Base-by-base conservation (phyloP, 305 asterid species). In the Lippia alba region DNA sequence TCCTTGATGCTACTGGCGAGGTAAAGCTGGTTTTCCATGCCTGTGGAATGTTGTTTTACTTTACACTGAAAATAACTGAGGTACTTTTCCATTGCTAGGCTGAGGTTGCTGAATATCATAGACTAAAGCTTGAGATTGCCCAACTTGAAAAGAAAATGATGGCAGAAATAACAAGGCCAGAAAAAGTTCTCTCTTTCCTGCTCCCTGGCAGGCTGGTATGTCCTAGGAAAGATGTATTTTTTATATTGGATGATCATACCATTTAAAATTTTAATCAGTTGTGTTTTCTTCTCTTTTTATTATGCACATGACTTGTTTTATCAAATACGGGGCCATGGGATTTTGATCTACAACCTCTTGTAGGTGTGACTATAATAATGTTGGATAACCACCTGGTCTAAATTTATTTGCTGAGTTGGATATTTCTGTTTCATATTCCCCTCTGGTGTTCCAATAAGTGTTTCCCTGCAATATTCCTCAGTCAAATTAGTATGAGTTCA, bases 151-250 rank as follows among this genome's bases (percentile, higher is more conserved):
- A 86, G 85, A 94, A 84, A 77, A 75, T 92, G 89, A 94, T 94
- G 99, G 85, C 87, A 40, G 96, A 86, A 83, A 92, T 92, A 79
- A 90, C 91, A 32, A 84, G 83, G 66, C 96, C 99, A 61, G 98
- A 92, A 80, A 85, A 87, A 82, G 83, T 92, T 76, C 94, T 94
- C 80, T 88, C 90, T 68, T 90, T 84, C 76, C 97, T 94, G 78
- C 85, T 78, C 67, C 97, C 99, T 61, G 98, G 99, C 56, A 87
- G 98, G 78, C 97, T 94, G 98, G 99, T 92, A 83, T 36, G 95
- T 83, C 41, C 46, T 19, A 20, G 60, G 67, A 71, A 61, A 64
- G 71, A 33, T 69, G 51, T 18, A 15, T 63, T 63, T 49, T 64
- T 57, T 50, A 40, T 19, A 6, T 20, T 46, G 46, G 51, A 24